A percentile compares a stretch with the other conserved stretches of the same genome.
phyloP scores from a whole-genome alignment of 2,329 filamentous ascomycete genomes.

The Fusarium setosum region DNA sequence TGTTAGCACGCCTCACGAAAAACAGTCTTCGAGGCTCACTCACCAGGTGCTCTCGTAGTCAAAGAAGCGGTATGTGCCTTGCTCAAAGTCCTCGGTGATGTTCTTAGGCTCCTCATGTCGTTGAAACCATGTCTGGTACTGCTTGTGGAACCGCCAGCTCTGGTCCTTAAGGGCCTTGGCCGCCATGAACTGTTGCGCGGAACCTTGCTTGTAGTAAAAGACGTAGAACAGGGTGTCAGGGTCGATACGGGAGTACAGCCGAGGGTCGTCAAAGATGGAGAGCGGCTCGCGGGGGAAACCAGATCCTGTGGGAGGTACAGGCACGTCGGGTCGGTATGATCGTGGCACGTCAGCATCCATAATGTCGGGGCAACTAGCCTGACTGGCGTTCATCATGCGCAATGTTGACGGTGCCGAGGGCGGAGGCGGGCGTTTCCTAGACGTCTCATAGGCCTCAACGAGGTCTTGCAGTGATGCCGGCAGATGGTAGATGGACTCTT shows the following conservation, averaged over 20 bases:
- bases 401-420: constrained; percentile 74
- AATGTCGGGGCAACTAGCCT: constrained; percentile 78
- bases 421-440: constrained; percentile 75
- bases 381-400: constrained; percentile 80
- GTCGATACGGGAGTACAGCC: constrained; percentile 89
- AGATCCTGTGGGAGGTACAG: constrained; percentile 77
- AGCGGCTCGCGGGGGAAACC: constrained; percentile 96
- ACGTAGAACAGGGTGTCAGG: constrained; percentile 98
- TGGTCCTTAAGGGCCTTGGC: constrained; percentile 98
- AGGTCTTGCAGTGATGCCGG: constrained; percentile 90
- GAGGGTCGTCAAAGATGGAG: constrained; percentile 89
- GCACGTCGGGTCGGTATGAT: constrained; percentile 85
- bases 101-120: constrained; percentile 98
- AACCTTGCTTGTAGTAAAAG: constrained; percentile 98
- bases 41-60: constrained; percentile 99
- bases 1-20: constrained; percentile 27
- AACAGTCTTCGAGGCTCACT: constrained; percentile 48
- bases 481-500: constrained; percentile 92
- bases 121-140: constrained; percentile 99
- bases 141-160: constrained; percentile 99
- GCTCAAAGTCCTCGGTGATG: constrained; percentile 98
- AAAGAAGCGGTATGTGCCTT: constrained; percentile 99
- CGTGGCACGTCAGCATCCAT: constrained; percentile 84
- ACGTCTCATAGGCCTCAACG: constrained; percentile 88
- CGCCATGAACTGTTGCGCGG: constrained; percentile 93